Conservation (phyloP, 2,329 filamentous ascomycete species). For the Cladosporium sp. region DNA sequence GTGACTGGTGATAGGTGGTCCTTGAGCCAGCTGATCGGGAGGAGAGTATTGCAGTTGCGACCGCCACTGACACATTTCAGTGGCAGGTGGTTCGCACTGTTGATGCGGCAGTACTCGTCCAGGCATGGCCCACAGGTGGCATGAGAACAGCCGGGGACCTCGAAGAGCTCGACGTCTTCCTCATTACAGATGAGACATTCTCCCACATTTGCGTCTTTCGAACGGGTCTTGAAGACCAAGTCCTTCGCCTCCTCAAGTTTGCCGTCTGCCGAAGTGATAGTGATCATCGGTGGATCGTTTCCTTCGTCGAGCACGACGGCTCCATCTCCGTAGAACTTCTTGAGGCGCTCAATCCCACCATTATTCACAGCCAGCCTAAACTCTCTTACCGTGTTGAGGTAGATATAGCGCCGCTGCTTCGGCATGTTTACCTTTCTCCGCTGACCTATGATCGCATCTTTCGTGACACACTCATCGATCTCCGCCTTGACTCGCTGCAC, state of each 20-base stretch:
- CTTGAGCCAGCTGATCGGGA: conserved; percentile 11
- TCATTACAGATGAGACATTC: conserved; percentile 19
- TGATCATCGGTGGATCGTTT: not conserved
- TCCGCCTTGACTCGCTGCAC: conserved; percentile 3
- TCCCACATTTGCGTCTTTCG: not conserved
- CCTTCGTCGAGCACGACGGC: not conserved
- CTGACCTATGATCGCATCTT: not conserved
- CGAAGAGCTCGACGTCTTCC: conserved; percentile 6
- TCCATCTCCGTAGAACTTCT: conserved; percentile 6
- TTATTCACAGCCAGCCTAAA: conserved; percentile 4
- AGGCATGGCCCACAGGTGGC: conserved; percentile 22
- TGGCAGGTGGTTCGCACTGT: conserved; percentile 10
- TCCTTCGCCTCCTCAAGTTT: conserved; percentile 21
- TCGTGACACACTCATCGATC: conserved; percentile 3
- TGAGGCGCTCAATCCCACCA: conserved; percentile 4
- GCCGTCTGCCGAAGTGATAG: not conserved
- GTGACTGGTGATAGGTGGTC: not conserved
- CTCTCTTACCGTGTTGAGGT: conserved; percentile 16
- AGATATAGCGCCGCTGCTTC: conserved; percentile 18
- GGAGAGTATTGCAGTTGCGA: not conserved
- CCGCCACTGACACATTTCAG: conserved; percentile 17
- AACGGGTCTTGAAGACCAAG: conserved; percentile 1
- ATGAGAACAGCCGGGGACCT: conserved; percentile 18
- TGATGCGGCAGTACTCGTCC: conserved; percentile 14
- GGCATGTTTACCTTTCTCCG: not conserved